Conservation (phyloP, 768 basidiomycete genomes). For the Punctularia strigosozonata region DNA sequence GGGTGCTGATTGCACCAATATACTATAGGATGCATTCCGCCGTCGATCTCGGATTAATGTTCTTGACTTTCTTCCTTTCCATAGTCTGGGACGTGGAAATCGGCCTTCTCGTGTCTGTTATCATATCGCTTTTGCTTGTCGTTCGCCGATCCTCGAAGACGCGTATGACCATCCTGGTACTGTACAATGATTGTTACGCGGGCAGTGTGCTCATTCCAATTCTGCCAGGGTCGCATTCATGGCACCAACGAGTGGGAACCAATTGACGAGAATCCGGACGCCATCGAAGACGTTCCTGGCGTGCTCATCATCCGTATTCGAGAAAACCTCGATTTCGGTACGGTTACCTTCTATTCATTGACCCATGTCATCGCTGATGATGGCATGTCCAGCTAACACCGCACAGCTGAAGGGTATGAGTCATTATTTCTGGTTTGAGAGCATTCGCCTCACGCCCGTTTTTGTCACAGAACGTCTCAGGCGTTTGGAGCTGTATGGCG, state of each 20-base stretch:
- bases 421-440: not conserved
- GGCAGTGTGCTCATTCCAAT: not conserved
- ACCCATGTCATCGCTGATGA: not conserved
- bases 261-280: constrained; percentile 78
- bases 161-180: constrained; percentile 81
- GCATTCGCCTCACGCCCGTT: constrained; percentile 1
- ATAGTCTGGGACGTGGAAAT: constrained; percentile 88
- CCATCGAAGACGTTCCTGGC: constrained; percentile 68
- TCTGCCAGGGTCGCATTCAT: constrained; percentile 65
- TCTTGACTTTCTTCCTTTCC: constrained; percentile 77
- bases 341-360: constrained; percentile 11
- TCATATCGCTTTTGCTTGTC: constrained; percentile 80
- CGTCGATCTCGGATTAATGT: constrained; percentile 81
- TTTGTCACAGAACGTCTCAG: constrained; percentile 53
- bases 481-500: constrained; percentile 82
- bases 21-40: constrained; percentile 72
- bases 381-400: constrained; percentile 60
- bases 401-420: constrained; percentile 77
- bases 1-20: not conserved
- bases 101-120: constrained; percentile 80
- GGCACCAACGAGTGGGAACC: constrained; percentile 87
- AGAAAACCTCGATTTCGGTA: constrained; percentile 87
- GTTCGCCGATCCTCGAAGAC: constrained; percentile 83
- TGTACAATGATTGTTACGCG: constrained; percentile 12
- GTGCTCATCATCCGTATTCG: constrained; percentile 81